Evolutionary conservation across 2,329 filamentous ascomycete species (phyloP).

Genomic region (Aspergillus tubingensis): DNA sequence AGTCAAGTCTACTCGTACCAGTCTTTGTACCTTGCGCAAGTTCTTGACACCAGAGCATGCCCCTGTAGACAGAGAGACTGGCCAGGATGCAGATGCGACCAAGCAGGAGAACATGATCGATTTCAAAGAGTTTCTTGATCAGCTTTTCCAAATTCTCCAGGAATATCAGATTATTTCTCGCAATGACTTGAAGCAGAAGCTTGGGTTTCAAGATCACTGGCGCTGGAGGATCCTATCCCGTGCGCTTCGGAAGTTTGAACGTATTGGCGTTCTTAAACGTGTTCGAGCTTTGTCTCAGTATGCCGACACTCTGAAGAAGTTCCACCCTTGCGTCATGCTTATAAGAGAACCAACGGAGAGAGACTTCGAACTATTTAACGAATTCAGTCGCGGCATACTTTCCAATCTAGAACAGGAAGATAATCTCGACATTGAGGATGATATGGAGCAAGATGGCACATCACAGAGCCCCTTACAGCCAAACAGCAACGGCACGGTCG

Average conservation of each 20-base stretch:
- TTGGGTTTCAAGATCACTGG: constrained; percentile 46
- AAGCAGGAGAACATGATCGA: constrained; percentile 43
- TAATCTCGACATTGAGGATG: constrained; percentile 37
- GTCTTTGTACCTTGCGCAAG: constrained; percentile 56
- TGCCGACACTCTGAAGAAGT: constrained; percentile 34
- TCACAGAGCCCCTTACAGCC: neutral
- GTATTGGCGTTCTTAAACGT: constrained; percentile 48
- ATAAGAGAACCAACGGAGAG: constrained; percentile 43
- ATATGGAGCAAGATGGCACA: constrained; percentile 31
- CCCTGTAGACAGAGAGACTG: constrained; percentile 14
- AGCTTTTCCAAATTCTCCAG: constrained; percentile 53
- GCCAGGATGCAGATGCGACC: constrained; percentile 12
- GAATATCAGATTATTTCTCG: constrained; percentile 55
- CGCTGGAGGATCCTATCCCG: constrained; percentile 44
- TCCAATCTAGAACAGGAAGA: constrained; percentile 32
- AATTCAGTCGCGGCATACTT: constrained; percentile 33
- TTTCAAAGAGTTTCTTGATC: constrained; percentile 52
- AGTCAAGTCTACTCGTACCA: constrained; percentile 54
- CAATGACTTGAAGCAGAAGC: constrained; percentile 53
- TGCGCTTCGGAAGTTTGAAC: constrained; percentile 48
- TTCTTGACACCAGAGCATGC: constrained; percentile 39
- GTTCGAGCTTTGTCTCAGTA: constrained; percentile 48
- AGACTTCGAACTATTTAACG: constrained; percentile 45
- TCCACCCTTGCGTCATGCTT: constrained; percentile 48
- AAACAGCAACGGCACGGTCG: constrained; percentile 17